Evolutionary conservation across 2,329 filamentous ascomycete genomes (phyloP).

Genomic region (Gliomastix tumulicola): DNA sequence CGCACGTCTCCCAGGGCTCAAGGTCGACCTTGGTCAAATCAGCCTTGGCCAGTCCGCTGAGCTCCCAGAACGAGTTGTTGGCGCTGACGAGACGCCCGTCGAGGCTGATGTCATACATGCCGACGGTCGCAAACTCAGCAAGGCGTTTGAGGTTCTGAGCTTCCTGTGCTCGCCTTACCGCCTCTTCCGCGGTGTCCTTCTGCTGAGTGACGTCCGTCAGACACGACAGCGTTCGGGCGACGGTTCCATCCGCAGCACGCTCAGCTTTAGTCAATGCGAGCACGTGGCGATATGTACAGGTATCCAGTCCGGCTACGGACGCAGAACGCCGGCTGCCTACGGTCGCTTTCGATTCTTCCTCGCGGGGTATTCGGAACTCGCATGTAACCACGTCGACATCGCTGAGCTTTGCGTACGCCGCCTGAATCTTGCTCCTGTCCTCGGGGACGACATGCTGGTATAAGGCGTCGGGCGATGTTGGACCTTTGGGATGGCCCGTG

Average conservation of each 20-base stretch:
- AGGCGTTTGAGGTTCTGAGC: conserved; percentile 46
- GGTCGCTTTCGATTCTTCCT: conserved; percentile 11
- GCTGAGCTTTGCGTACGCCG: conserved; percentile 33
- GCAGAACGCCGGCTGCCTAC: too few relatives aligned
- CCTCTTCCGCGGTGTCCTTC: conserved; percentile 40
- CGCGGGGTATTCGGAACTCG: conserved; percentile 32
- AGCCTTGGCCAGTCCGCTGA: conserved; percentile 39
- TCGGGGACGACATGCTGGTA: conserved; percentile 38
- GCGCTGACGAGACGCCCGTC: conserved; percentile 40
- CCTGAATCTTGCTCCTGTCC: conserved; percentile 31
- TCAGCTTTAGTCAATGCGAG: conserved; percentile 41
- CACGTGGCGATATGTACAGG: conserved; percentile 31
- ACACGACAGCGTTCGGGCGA: conserved; percentile 39
- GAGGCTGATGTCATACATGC: conserved; percentile 47
- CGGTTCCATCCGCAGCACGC: conserved; percentile 29
- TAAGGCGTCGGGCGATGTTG: conserved; percentile 25
- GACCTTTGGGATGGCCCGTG: conserved; percentile 32
- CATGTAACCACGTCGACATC: conserved; percentile 31
- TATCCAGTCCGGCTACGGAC: conserved; percentile 12
- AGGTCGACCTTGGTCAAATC: conserved; percentile 27
- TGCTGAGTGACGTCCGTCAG: conserved; percentile 44
- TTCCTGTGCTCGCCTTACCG: conserved; percentile 39
- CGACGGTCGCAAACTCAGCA: conserved; percentile 46
- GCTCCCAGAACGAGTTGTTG: conserved; percentile 46
- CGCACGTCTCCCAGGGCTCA: conserved; percentile 36